phyloP scores from a whole-genome alignment of 2,329 filamentous ascomycete genomes.

The Clonostachys byssicola region DNA sequence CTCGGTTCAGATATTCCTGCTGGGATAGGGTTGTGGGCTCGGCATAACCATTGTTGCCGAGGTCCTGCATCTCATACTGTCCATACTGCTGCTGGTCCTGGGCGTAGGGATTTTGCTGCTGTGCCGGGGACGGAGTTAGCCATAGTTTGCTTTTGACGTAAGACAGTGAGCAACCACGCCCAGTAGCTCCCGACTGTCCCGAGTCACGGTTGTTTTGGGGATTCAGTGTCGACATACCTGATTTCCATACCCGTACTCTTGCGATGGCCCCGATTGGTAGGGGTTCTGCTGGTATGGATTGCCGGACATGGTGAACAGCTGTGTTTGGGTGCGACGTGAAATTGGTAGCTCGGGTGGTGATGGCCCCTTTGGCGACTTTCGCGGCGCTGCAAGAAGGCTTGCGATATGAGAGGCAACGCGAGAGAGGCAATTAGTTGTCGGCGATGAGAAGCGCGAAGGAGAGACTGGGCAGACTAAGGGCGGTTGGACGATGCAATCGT shows the following conservation, averaged over 20 bases:
- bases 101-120: conserved; percentile 19
- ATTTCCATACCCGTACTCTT: conserved; percentile 33
- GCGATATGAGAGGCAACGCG: no score
- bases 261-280: conserved; percentile 49
- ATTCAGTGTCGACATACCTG: background rate
- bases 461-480: no score
- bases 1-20: conserved; percentile 64
- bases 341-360: no score
- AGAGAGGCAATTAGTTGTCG: background rate
- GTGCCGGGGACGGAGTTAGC: background rate
- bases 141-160: background rate
- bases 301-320: conserved; percentile 49
- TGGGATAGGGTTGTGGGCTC: conserved; percentile 35
- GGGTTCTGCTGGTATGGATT: conserved; percentile 61
- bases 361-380: no score
- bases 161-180: conserved; percentile 1
- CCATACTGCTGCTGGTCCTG: conserved; percentile 24
- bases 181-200: background rate
- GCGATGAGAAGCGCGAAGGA: background rate
- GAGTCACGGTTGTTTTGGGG: background rate
- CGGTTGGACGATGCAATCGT: no score
- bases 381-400: no score
- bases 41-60: conserved; percentile 24
- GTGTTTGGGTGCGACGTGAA: no score
- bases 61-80: conserved; percentile 52